A percentile compares a stretch with the other conserved stretches of the same genome.
Evolutionary conservation across 2,329 filamentous ascomycete genomes (phyloP).

Genomic region (Fusarium paranaense): DNA sequence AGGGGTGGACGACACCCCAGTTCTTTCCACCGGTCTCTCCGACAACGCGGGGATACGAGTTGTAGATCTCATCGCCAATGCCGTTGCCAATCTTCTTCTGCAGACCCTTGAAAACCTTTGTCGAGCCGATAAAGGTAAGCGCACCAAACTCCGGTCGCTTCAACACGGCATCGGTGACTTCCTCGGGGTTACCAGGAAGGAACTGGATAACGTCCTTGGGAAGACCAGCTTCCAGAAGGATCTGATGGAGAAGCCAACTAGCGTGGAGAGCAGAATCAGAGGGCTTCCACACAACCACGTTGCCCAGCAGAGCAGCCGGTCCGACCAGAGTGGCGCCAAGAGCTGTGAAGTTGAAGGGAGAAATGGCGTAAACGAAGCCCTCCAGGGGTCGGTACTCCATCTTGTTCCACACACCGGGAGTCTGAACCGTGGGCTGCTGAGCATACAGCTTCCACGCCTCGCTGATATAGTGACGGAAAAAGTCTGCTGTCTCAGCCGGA

Average conservation of each 20-base stretch:
- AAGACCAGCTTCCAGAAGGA: conserved; percentile 55
- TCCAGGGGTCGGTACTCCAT: conserved; percentile 54
- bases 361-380: conserved; percentile 56
- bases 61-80: conserved; percentile 46
- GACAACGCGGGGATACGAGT: conserved; percentile 57
- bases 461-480: conserved; percentile 46
- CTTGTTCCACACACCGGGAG: conserved; percentile 28
- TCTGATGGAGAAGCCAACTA: conserved; percentile 52
- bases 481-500: conserved; percentile 46
- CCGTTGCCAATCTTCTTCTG: conserved; percentile 48
- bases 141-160: conserved; percentile 52
- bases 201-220: conserved; percentile 54
- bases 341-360: conserved; percentile 58
- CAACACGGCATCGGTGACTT: conserved; percentile 49
- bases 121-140: conserved; percentile 53
- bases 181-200: conserved; percentile 52
- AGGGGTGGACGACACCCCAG: conserved; percentile 60
- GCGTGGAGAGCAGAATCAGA: conserved; percentile 49
- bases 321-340: conserved; percentile 52
- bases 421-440: conserved; percentile 21
- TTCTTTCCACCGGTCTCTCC: conserved; percentile 67
- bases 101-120: conserved; percentile 51
- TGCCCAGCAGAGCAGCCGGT: conserved; percentile 52
- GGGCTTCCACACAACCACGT: conserved; percentile 57
- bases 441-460: conserved; percentile 33